phyloP scores from a whole-genome alignment of 2,329 filamentous ascomycete genomes.

The Sporothrix pseudoabietina region DNA sequence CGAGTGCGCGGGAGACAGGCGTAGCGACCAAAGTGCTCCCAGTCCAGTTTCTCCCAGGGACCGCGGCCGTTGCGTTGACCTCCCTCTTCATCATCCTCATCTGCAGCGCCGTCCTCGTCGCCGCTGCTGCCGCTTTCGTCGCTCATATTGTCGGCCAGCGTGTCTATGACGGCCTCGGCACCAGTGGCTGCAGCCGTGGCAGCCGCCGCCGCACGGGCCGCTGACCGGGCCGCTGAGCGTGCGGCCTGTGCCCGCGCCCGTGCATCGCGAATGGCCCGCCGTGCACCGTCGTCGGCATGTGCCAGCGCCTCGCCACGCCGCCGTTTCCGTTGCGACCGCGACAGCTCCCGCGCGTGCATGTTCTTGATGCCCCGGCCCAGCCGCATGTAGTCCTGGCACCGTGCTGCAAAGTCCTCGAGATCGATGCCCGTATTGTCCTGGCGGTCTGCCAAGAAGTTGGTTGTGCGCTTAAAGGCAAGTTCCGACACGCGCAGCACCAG shows the following conservation, averaged over 20 bases:
- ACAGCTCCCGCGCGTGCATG: slow-evolving; percentile 54
- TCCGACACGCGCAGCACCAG: slow-evolving; percentile 80
- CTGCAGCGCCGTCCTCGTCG: slow-evolving; percentile 48
- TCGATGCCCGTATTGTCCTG: slow-evolving; percentile 76
- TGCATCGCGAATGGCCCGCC: slow-evolving; percentile 41
- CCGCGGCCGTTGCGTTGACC: slow-evolving; percentile 61
- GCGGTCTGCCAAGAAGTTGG: slow-evolving; percentile 68
- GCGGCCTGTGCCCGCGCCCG: slow-evolving; percentile 41
- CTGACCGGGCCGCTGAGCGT: not conserved
- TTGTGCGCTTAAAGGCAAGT: slow-evolving; percentile 74
- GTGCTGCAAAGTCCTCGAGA: slow-evolving; percentile 87
- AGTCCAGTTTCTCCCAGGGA: slow-evolving; percentile 78
- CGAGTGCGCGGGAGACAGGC: slow-evolving; percentile 73
- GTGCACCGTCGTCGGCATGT: slow-evolving; percentile 43
- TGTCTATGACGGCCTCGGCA: not conserved
- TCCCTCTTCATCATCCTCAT: slow-evolving; percentile 65
- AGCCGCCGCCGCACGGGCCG: slow-evolving; percentile 39
- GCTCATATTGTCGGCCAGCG: not conserved
- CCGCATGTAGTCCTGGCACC: slow-evolving; percentile 86
- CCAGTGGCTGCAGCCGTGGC: not conserved
- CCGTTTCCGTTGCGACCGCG: slow-evolving; percentile 52
- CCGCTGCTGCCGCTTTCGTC: slow-evolving; percentile 29
- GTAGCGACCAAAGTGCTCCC: slow-evolving; percentile 77
- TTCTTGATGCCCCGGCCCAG: slow-evolving; percentile 60
- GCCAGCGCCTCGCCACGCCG: slow-evolving; percentile 47